Base-by-base conservation (phyloP, 495 filamentous ascomycete genomes). In the Xylaria flabelliformis region DNA sequence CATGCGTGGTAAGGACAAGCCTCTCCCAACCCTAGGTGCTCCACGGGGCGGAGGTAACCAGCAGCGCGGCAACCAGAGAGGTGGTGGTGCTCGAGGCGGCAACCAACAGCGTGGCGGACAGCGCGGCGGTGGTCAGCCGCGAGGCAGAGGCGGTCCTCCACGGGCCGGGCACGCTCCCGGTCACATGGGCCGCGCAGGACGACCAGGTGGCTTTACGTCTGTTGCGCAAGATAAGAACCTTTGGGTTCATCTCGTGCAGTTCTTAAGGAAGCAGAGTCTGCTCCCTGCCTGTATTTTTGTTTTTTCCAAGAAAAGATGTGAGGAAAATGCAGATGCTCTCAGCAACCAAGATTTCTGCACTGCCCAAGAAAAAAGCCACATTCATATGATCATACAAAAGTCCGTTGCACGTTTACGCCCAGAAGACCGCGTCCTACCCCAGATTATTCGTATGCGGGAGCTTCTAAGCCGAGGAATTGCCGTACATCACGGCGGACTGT, bases 331-430 rank as follows among this genome's bases (percentile, higher is more conserved):
- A 12, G 94, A 98, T 74, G 94, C 96, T 0, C 85, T 99, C 26
- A 94, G 92, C 71, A 98, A 97, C 75, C 91, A 97, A 69, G 97
- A 99, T 81, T 98, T 95, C 78, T 95, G 90, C 80, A 97, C 91
- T 24, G 93, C 94, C 10, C 87, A 90, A 6, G 97, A 99, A 83
- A 98, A 97, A 88, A 99, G 96, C 78, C 88, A 91, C 44, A 95
- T 94, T 59, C 97, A 99, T 77, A 98, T 98, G 94, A 95, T 93
- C 56, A 94, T 99, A 64, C 95, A 99, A 80, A 97, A 94, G 78
- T 98, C 95, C 29, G 89, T 99, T 70, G 95, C 97, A 58, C 88
- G 96, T 69, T 83, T 99, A 62, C 97, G 97, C 77, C 93, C 91
- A 12, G 95, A 98, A 78, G 96, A 99, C 79, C 85, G 96, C 46